Evolutionary conservation across 805 yeast species (phyloP), one percentile per base, ranked within the genome.

Genomic region (Diddensiella caesifluorescens): DNA sequence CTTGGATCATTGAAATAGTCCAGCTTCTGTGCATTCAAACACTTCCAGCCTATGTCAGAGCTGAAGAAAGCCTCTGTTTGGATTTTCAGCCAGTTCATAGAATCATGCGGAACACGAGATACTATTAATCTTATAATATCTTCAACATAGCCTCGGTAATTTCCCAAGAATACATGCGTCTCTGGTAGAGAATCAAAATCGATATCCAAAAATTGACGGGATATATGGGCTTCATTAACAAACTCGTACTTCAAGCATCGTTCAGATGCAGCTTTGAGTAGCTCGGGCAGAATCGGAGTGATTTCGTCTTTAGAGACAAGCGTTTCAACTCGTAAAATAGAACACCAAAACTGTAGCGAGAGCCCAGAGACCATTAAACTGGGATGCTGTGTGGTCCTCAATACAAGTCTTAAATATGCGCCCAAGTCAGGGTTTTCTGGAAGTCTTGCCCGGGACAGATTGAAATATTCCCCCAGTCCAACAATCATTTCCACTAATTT

Each of bases 401-500:
- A 67, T 4, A 92, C 87, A 18, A 92, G 71, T 42, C 74, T 73
- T 49, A 88, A 70, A 57, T 86, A 92, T 38, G 74, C 77, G 22
- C 70, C 70, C 4, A 84, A 67, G 56, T 85, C 94, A 2, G 83
- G 68, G 16, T 68, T 62, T 18, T 73, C 74, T 35, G 69, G 80
- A 47, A 57, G 70, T 50, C 59, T 63, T 28, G 56, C 59, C 34
- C 57, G 55, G 36, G 63, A 67, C 3, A 74, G 68, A 49, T 75
- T 82, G 45, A 89, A 70, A 55, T 82, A 83, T 52, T 85, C 94
- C 48, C 92, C 83, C 39, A 87, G 65, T 0, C 88, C 83, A 19
- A 92, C 95, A 25, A 89, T 77, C 86, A 90, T 83, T 58, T 92
- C 98, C 3, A 89, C 95, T 12, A 90, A 73, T 63, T 90, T 90